Evolutionary conservation across 441 rosid species (phyloP), one percentile per base, ranked within the genome.

Genomic region (Pelargonium citronellum): DNA sequence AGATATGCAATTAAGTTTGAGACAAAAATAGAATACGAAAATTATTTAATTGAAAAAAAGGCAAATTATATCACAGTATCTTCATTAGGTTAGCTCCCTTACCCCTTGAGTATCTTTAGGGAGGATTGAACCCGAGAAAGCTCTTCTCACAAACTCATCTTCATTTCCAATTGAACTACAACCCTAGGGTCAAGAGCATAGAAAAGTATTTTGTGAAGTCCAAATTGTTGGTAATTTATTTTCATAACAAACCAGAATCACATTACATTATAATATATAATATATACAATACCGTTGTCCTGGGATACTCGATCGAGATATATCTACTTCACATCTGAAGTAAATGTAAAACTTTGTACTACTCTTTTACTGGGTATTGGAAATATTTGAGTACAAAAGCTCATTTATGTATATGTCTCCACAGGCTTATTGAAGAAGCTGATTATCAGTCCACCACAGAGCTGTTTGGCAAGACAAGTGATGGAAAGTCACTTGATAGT

Each of bases 401-500:
- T 58, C 11, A 20, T 24, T 20, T 13, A 27, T 66, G 9, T 66
- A 46, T 5, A 1, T 27, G 7, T 7, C 51, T 49, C 69, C 27
- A 49, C 74, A 95, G 97, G 85, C 87, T 95, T 64, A 96, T 91
- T 34, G 99, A 95, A 81, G 97, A 95, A 86, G 89, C 97, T 24
- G 99, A 91, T 78, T 91, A 82, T 78, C 77, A 39, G 67, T 77
- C 88, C 67, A 91, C 97, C 20, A 74, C 81, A 61, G 97, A 91
- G 72, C 83, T 95, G 64, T 95, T 91, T 65, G 82, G 80, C 24
- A 79, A 77, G 53, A 88, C 74, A 73, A 89, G 46, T 16, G 91
- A 86, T 73, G 92, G 84, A 53, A 87, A 83, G 66, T 84, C 74
- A 24, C 79, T 87, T 6, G 91, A 91, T 67, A 77, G 63, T 71